Evolutionary conservation across 495 filamentous ascomycete genomes (phyloP).

Genomic region (Ramalina intermedia): DNA sequence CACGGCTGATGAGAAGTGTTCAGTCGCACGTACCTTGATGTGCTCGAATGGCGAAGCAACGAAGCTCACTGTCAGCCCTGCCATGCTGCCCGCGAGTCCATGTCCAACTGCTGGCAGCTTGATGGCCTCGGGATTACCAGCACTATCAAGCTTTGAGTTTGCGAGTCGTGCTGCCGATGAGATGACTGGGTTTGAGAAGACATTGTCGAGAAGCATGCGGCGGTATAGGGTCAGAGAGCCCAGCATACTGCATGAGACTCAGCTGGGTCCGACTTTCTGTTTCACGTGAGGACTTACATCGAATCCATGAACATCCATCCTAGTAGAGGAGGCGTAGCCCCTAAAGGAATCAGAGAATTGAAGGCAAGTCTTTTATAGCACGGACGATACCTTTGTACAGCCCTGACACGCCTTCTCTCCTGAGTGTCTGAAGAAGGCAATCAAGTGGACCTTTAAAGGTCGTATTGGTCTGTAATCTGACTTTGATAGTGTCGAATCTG

Average conservation of each 20-base stretch:
- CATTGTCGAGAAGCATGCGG: conserved; percentile 57
- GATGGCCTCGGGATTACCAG: conserved; percentile 17
- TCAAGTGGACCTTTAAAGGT: conserved; percentile 81
- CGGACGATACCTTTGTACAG: conserved; percentile 58
- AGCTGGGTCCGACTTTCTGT: neutral
- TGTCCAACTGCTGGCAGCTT: conserved; percentile 68
- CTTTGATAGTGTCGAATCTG: conserved; percentile 89
- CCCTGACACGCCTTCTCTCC: conserved; percentile 61
- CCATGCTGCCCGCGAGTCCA: conserved; percentile 71
- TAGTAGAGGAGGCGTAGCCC: conserved; percentile 71
- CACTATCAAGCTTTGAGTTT: conserved; percentile 5
- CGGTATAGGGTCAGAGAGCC: conserved; percentile 84
- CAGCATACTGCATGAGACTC: conserved; percentile 48
- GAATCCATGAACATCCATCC: conserved; percentile 99
- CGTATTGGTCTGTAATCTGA: conserved; percentile 78
- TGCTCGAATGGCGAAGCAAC: conserved; percentile 83
- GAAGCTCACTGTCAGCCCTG: conserved; percentile 80
- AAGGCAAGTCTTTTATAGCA: no score
- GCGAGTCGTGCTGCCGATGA: conserved; percentile 15
- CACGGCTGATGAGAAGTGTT: no score
- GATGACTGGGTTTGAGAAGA: conserved; percentile 50
- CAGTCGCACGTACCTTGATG: conserved; percentile 40
- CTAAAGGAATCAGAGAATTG: no score
- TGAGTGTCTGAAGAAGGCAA: conserved; percentile 69
- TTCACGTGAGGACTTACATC: conserved; percentile 30